Percentiles rank a stretch among this genome's conserved stretches.
Conservation (phyloP, 164 flowering plant genomes). For the Magnolia sinica region DNA sequence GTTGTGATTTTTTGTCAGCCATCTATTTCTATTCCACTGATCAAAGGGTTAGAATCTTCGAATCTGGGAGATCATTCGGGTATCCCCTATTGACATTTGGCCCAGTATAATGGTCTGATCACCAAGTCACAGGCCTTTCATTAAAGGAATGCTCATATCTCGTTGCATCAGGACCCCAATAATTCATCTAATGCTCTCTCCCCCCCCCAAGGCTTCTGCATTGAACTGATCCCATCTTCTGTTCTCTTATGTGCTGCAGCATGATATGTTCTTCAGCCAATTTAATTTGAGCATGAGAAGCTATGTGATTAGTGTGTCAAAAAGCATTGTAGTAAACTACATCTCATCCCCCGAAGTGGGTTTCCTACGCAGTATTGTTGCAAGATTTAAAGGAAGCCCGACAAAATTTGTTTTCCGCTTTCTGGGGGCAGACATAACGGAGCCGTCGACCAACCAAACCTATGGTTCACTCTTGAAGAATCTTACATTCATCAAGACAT, state of each 20-base stretch:
- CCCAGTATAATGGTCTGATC: no score
- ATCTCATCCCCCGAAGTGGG: slow-evolving; percentile 75
- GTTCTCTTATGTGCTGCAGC: slow-evolving; percentile 37
- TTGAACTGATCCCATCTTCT: background rate
- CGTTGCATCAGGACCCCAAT: no score
- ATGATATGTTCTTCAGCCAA: slow-evolving; percentile 57
- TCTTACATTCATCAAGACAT: slow-evolving; percentile 71
- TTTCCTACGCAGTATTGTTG: slow-evolving; percentile 46
- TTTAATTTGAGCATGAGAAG: slow-evolving; percentile 69
- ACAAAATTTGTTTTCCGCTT: slow-evolving; percentile 76
- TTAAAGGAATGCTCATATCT: no score
- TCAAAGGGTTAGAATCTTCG: no score
- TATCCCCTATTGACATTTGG: no score
- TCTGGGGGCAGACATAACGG: slow-evolving; percentile 35
- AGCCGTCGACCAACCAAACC: slow-evolving; percentile 76
- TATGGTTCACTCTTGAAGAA: slow-evolving; percentile 68
- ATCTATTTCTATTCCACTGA: no score
- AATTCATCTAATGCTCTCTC: no score
- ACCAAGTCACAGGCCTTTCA: no score
- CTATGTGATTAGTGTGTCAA: slow-evolving; percentile 47
- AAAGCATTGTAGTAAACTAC: slow-evolving; percentile 40
- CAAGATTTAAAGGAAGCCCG: slow-evolving; percentile 30
- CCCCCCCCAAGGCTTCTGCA: background rate
- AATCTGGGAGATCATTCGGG: no score
- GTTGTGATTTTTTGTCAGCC: no score